Evolutionary conservation across 2,329 filamentous ascomycete genomes (phyloP).

Genomic region (Hypoxylon sp.): DNA sequence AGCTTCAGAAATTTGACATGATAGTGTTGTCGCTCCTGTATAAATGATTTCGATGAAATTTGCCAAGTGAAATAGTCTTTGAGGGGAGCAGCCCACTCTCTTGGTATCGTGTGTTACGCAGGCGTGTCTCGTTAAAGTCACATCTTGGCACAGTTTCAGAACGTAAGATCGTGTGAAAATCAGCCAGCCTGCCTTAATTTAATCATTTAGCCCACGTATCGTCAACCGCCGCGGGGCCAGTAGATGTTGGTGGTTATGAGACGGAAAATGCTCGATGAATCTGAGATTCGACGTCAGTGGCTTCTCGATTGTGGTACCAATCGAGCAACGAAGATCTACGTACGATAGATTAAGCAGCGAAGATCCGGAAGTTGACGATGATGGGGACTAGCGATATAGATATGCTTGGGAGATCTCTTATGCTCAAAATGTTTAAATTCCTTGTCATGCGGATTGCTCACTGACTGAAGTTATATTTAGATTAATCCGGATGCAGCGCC

Average conservation of each 20-base stretch:
- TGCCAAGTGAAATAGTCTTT: neutral
- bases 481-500: no score
- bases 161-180: slow-evolving; percentile 26
- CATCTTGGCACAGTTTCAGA: slow-evolving; percentile 42
- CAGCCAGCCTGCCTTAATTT: slow-evolving; percentile 26
- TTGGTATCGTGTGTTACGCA: slow-evolving; percentile 36
- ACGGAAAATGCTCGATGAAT: slow-evolving; percentile 27
- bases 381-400: slow-evolving; percentile 20
- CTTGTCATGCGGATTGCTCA: no score
- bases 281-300: slow-evolving; percentile 23
- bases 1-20: neutral
- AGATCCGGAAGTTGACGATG: slow-evolving; percentile 34
- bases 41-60: neutral
- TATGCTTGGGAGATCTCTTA: slow-evolving; percentile 23
- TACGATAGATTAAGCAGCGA: slow-evolving; percentile 17
- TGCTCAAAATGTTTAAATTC: slow-evolving; percentile 1
- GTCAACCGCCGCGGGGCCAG: slow-evolving; percentile 28
- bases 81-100: slow-evolving; percentile 10
- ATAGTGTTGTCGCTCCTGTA: neutral
- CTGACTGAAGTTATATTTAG: no score
- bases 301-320: slow-evolving; percentile 5
- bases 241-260: slow-evolving; percentile 21
- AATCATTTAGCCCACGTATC: slow-evolving; percentile 27
- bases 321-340: slow-evolving; percentile 30
- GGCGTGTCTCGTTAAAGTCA: slow-evolving; percentile 20